A percentile compares a stretch with the other conserved stretches of the same genome.
phyloP scores from a whole-genome alignment of 768 basidiomycete species.

The Auriculariales sp. region DNA sequence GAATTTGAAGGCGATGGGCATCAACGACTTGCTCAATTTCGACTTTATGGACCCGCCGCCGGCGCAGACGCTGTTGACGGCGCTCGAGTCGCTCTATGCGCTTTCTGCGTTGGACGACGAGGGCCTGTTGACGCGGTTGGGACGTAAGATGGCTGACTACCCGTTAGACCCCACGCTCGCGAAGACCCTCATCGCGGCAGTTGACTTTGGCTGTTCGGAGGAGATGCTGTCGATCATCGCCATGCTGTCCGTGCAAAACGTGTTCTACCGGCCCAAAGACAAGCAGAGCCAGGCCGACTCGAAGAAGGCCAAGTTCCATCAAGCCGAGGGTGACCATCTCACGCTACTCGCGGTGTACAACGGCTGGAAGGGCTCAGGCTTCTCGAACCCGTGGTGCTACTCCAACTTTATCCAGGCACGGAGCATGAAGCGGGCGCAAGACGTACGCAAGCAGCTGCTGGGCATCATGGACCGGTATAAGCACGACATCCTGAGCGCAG shows the following conservation, averaged over 20 bases:
- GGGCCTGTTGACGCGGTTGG: constrained; percentile 83
- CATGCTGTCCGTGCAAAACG: constrained; percentile 91
- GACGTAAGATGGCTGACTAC: constrained; percentile 99
- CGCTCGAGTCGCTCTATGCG: constrained; percentile 86
- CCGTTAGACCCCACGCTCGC: constrained; percentile 93
- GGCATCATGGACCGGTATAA: constrained; percentile 99
- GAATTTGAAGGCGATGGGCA: constrained; percentile 96
- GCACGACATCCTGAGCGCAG: constrained; percentile 89
- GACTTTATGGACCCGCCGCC: constrained; percentile 99
- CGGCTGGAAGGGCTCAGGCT: constrained; percentile 93
- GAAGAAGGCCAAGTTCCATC: constrained; percentile 99
- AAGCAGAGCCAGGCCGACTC: constrained; percentile 99
- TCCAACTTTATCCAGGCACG: constrained; percentile 98
- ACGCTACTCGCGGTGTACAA: constrained; percentile 92
- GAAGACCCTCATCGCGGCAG: constrained; percentile 97
- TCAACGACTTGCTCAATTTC: constrained; percentile 94
- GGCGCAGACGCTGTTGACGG: constrained; percentile 91
- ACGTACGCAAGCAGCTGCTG: constrained; percentile 91
- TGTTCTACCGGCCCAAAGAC: constrained; percentile 99
- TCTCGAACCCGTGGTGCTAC: constrained; percentile 98
- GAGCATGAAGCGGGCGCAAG: constrained; percentile 93
- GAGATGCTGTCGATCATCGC: constrained; percentile 95
- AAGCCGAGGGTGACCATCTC: constrained; percentile 93
- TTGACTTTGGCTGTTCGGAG: constrained; percentile 94
- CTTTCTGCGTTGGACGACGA: constrained; percentile 94